Conservation (phyloP, 441 rosid genomes). For the Adansonia madagascariensis region DNA sequence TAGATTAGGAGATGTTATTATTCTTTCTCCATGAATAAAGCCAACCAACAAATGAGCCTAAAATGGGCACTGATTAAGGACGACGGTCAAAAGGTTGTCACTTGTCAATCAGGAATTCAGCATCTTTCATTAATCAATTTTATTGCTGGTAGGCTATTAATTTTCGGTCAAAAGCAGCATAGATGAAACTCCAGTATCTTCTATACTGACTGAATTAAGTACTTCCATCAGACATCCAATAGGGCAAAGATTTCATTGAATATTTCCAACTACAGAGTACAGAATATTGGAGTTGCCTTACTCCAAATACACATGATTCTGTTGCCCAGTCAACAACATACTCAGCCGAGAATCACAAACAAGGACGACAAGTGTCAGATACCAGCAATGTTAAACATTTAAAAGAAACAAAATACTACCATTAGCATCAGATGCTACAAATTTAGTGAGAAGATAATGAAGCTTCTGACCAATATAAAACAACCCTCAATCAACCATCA, state of each 20-base stretch:
- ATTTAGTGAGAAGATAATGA: neutral
- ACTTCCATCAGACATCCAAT: neutral
- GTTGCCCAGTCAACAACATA: neutral
- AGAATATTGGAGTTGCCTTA: slow-evolving; percentile 5
- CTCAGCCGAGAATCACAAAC: slow-evolving; percentile 12
- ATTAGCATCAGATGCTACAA: slow-evolving; percentile 14
- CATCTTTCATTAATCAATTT: neutral
- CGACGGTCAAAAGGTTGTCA: neutral
- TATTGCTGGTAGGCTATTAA: neutral
- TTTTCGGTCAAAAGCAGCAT: neutral
- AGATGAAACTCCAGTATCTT: neutral
- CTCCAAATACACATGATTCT: neutral
- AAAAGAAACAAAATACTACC: neutral
- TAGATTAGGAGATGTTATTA: neutral
- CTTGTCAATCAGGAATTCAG: neutral
- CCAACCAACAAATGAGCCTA: neutral
- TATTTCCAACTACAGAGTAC: neutral
- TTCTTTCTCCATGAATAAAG: neutral
- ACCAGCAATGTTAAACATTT: neutral
- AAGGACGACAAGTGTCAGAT: neutral
- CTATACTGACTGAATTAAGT: slow-evolving; percentile 6
- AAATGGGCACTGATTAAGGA: neutral
- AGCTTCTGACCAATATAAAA: neutral
- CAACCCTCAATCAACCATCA: neutral
- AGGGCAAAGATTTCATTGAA: neutral